Evolutionary conservation across 2,329 filamentous ascomycete genomes (phyloP).

Genomic region (Colletotrichum incanum): DNA sequence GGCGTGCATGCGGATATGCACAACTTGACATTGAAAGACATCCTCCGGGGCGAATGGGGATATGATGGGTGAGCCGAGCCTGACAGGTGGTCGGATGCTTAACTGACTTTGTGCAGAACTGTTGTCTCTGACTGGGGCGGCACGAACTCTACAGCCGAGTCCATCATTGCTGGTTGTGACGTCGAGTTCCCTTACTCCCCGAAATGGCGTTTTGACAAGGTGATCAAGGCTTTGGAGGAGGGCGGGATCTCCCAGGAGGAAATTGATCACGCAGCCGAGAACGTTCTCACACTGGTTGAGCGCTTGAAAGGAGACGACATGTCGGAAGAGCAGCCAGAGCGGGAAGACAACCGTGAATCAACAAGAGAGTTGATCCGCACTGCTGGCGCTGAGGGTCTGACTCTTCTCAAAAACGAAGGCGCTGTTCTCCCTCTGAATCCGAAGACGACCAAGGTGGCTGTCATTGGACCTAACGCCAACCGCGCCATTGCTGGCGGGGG

Average conservation of each 20-base stretch:
- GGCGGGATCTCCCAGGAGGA: conserved; percentile 64
- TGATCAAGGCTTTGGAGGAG: conserved; percentile 66
- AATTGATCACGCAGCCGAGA: conserved; percentile 72
- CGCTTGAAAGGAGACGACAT: conserved; percentile 74
- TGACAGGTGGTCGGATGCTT: not conserved
- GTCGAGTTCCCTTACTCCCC: conserved; percentile 72
- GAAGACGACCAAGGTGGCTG: conserved; percentile 71
- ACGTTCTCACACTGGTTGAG: conserved; percentile 73
- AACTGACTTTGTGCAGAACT: conserved; percentile 54
- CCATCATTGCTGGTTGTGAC: conserved; percentile 70
- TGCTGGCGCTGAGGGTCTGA: conserved; percentile 74
- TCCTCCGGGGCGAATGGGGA: conserved; percentile 74
- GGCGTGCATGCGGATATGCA: conserved; percentile 74
- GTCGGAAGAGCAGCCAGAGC: conserved; percentile 70
- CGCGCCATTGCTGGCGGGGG: conserved; percentile 78
- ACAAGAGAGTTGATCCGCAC: conserved; percentile 73
- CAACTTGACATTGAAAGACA: conserved; percentile 67
- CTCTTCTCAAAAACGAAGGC: conserved; percentile 75
- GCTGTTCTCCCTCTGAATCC: conserved; percentile 71
- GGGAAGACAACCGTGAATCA: conserved; percentile 70
- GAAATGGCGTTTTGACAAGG: conserved; percentile 71
- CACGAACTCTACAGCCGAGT: conserved; percentile 69
- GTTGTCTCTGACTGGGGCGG: conserved; percentile 75
- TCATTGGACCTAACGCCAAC: conserved; percentile 79
- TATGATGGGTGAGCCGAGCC: conserved; percentile 67